Evolutionary conservation across 768 basidiomycete genomes (phyloP).

Genomic region (Trametes meyenii): DNA sequence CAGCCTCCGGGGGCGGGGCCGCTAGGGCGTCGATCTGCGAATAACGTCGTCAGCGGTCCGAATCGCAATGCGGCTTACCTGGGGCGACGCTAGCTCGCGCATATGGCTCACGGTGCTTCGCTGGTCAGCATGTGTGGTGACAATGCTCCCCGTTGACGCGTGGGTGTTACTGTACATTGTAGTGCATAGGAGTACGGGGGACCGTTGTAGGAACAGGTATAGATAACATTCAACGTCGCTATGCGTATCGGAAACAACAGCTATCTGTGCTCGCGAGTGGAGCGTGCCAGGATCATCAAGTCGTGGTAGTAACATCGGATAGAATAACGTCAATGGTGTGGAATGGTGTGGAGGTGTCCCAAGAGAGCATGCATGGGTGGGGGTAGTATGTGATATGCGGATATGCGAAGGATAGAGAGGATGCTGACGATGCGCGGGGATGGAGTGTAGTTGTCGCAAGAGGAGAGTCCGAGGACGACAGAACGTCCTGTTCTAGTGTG

Average conservation of each 20-base stretch:
- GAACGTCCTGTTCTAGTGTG: neutral
- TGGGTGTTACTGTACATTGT: conserved; percentile 14
- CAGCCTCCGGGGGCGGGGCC: too few species aligned
- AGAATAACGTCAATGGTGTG: neutral
- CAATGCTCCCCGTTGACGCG: too few species aligned
- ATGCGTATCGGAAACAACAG: conserved; percentile 8
- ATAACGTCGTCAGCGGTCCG: too few species aligned
- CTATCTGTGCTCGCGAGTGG: neutral
- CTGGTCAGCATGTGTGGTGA: too few species aligned
- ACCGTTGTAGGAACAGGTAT: neutral
- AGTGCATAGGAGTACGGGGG: conserved; percentile 1
- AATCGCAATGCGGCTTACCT: too few species aligned
- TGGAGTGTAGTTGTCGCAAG: neutral
- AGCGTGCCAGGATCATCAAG: neutral
- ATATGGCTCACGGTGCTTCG: too few species aligned
- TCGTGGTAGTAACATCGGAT: neutral
- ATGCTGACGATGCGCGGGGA: neutral
- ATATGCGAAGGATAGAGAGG: neutral
- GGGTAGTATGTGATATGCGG: neutral
- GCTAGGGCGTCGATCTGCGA: too few species aligned
- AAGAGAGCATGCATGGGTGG: conserved; percentile 11
- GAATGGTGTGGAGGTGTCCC: conserved; percentile 7
- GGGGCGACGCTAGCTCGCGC: too few species aligned
- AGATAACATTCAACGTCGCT: conserved; percentile 6
- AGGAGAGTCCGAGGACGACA: neutral